Evolutionary conservation across 345 rosid genomes (phyloP).

Genomic region (Salix dunnii): DNA sequence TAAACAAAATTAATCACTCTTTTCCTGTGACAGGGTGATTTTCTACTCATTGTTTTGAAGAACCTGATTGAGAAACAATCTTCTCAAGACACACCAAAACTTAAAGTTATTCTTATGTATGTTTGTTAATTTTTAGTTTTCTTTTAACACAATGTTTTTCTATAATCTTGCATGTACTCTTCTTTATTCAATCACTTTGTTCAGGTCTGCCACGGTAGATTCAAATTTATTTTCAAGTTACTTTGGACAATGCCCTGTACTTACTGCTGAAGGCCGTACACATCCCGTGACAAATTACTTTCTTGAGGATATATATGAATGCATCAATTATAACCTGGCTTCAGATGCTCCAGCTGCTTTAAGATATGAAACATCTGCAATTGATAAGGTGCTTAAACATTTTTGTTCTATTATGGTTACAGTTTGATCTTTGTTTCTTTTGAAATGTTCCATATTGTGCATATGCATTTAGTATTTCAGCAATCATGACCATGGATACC

Average conservation of each 20-base stretch:
- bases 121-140: constrained; percentile 22
- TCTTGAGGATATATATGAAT: constrained; percentile 86
- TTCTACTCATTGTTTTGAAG: constrained; percentile 87
- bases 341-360: constrained; percentile 84
- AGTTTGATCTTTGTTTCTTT: neutral
- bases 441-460: neutral
- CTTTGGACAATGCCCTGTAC: constrained; percentile 85
- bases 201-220: constrained; percentile 98
- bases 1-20: neutral
- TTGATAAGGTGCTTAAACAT: constrained; percentile 46
- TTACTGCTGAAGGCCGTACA: constrained; percentile 82
- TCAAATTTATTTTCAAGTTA: constrained; percentile 73
- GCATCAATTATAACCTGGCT: constrained; percentile 56
- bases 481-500: neutral
- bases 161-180: constrained; percentile 8
- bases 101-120: constrained; percentile 89
- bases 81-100: constrained; percentile 40
- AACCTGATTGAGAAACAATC: constrained; percentile 79
- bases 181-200: constrained; percentile 10
- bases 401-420: neutral
- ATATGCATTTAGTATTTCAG: neutral
- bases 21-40: constrained; percentile 62
- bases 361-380: constrained; percentile 47
- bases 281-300: constrained; percentile 75
- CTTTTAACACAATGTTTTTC: neutral